These are phyloP conservation scores for Hypsizygus marmoreus DNA, from an alignment of 768 basidiomycete species.

Conservation along the genomic window DNA sequence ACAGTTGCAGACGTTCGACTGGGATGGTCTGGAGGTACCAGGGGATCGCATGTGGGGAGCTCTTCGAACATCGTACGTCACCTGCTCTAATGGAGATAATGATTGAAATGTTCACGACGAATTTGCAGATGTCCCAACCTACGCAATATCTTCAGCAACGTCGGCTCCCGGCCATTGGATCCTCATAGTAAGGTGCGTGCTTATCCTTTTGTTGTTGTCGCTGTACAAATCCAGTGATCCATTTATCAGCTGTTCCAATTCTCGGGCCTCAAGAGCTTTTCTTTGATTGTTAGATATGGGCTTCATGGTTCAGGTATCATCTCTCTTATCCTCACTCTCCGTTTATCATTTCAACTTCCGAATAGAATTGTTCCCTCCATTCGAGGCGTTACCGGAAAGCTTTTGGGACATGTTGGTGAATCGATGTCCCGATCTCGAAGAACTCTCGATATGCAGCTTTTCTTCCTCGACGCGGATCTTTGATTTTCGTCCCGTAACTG, in stretches of 20 bases:
- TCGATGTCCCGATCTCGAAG: constrained; percentile 49
- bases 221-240: neutral
- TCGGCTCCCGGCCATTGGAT: constrained; percentile 37
- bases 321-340: constrained; percentile 1
- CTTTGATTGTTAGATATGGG: constrained; percentile 48
- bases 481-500: constrained; percentile 40
- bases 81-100: constrained; percentile 1
- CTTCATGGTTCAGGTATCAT: constrained; percentile 37
- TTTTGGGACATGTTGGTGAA: constrained; percentile 52
- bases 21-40: constrained; percentile 54
- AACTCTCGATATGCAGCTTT: constrained; percentile 51
- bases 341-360: constrained; percentile 7
- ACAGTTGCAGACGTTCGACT: constrained; percentile 47
- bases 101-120: constrained; percentile 1
- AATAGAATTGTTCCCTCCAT: constrained; percentile 40
- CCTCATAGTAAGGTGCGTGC: constrained; percentile 30
- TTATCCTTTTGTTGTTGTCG: neutral
- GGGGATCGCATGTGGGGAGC: constrained; percentile 42
- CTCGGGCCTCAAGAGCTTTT: constrained; percentile 43
- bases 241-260: constrained; percentile 41
- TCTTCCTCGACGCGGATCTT: constrained; percentile 48
- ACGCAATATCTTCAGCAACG: constrained; percentile 45
- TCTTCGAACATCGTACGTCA: constrained; percentile 38
- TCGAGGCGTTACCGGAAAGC: constrained; percentile 38
- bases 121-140: constrained; percentile 42